Evolutionary conservation across 1,284 basidiomycete genomes (phyloP).

Genomic region (Marasmius fiardii): DNA sequence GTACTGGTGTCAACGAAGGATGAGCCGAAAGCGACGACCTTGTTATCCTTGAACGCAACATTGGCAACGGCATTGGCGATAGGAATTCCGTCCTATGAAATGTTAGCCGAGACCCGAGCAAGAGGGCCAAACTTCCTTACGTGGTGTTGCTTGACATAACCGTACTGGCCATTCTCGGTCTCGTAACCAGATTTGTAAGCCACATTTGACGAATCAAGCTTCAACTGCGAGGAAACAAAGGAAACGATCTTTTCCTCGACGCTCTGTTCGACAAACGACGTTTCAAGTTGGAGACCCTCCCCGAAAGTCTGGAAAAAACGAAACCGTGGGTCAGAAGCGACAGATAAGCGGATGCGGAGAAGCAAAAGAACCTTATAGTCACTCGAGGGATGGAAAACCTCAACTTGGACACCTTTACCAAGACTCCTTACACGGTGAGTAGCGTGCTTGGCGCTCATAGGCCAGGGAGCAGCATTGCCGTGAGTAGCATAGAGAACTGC

Average conservation of each 20-base stretch:
- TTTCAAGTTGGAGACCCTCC: slow-evolving; percentile 35
- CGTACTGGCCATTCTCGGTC: slow-evolving; percentile 25
- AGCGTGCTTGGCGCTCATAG: slow-evolving; percentile 3
- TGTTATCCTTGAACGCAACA: slow-evolving; percentile 36
- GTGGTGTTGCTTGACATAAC: slow-evolving; percentile 39
- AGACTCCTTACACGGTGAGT: slow-evolving; percentile 25
- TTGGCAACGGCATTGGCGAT: slow-evolving; percentile 48
- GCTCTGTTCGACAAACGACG: slow-evolving; percentile 24
- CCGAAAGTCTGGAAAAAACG: slow-evolving; percentile 37
- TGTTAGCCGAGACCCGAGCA: neutral
- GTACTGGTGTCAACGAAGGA: slow-evolving; percentile 47
- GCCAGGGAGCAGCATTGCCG: slow-evolving; percentile 15
- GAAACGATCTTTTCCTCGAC: slow-evolving; percentile 31
- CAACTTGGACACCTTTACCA: slow-evolving; percentile 27
- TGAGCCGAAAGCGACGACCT: slow-evolving; percentile 44
- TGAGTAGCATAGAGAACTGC: slow-evolving; percentile 18
- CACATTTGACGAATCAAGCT: slow-evolving; percentile 24
- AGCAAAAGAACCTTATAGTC: slow-evolving; percentile 34
- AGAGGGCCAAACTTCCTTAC: slow-evolving; percentile 26
- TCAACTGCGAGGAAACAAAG: slow-evolving; percentile 31
- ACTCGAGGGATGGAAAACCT: slow-evolving; percentile 38
- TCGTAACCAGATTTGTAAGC: slow-evolving; percentile 33
- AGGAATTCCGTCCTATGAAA: slow-evolving; percentile 37
- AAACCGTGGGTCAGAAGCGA: no score
- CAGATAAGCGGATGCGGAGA: no score